Evolutionary conservation across 2,329 filamentous ascomycete species (phyloP), one percentile per base, ranked within the genome.

Genomic region (Aspergillus ruber): DNA sequence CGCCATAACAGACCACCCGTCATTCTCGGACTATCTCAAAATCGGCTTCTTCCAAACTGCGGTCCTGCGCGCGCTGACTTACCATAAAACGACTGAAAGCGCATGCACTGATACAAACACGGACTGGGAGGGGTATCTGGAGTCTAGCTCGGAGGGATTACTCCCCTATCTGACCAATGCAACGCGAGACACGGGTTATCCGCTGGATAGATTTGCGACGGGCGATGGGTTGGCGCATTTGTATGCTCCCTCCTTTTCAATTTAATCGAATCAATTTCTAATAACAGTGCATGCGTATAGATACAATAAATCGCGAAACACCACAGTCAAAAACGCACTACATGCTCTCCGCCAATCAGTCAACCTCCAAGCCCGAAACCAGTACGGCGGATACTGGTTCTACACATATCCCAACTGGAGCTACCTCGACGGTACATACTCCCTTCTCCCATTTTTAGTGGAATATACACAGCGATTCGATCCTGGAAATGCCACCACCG

Each of bases 371-470:
- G 47, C 51, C 3, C 43, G 43, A 13, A 61, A 60, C 39, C 3
- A 33, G 17, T 45, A 49, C 21, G 54, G 56, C 17, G 54, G 52
- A 8, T 52, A 53, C 3, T 59, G 59, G 59, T 61, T 58, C 42
- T 61, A 48, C 42, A 50, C 43, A 1, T 79, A 79, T 51, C 74
- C 74, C 1, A 64, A 78, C 45, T 75, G 75, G 69, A 75, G 73
- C 55, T 80, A 78, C 52, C 63, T 78, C 3, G 77, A 80, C 51
- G 76, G 76, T 49, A 75, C 78, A 69, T 78, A 71, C 64, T 76
- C 73, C 0, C 63, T 74, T 8, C 64, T 69, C 6, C 71, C 75
- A 0, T 79, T 74, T 54, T 64, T 66, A 39, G 54, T 69, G 1
- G 47, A 62, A 1, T 65, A 65, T 23, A 71, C 69, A 2, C 49